Base-by-base conservation (phyloP, 1,284 basidiomycete species). In the Erythrobasidium hasegawianum region DNA sequence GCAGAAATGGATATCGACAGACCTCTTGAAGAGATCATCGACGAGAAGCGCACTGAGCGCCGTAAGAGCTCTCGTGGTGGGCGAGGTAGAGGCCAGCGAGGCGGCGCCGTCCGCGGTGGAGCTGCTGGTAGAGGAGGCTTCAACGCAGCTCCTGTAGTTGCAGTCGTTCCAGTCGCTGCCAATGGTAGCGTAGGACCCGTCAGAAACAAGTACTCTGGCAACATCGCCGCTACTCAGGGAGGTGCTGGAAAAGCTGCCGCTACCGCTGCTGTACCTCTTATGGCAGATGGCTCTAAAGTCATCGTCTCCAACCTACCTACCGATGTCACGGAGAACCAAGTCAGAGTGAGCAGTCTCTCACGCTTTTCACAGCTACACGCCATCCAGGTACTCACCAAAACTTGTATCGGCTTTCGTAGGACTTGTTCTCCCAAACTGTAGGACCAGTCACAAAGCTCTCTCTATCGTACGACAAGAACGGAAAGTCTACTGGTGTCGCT, bases 271-370 rank as follows among this genome's bases (percentile, higher is more conserved):
- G 68, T 61, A 22, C 67, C 68, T 20, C 71, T 78, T 53, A 75
- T 77, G 20, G 75, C 76, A 40, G 78, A 80, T 27, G 81, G 88
- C 1, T 85, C 88, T 80, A 97, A 97, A 81, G 95, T 97, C 74
- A 92, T 97, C 74, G 90, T 98, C 69, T 93, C 90, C 73, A 96
- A 96, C 78, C 85, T 98, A 64, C 95, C 95, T 29, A 76, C 79
- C n/a, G 95, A 98, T 77, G 95, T 98, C 57, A 94, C 90, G 72
- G 95, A 98, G 78, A 80, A 83, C 22, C 91, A 96, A 79, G 86
- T 98, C 77, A 91, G 88, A 83, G 92, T 96, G 74, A 72, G 83
- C 58, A 20, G n/a, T 20, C 18, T 24, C 52, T 18, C 3, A 20
- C 50, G 50, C 8, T 45, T 2, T 24, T n/a, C n/a, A n/a, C n/a